Conservation (phyloP, 2,329 filamentous ascomycete species). For the Diaporthe vexans region DNA sequence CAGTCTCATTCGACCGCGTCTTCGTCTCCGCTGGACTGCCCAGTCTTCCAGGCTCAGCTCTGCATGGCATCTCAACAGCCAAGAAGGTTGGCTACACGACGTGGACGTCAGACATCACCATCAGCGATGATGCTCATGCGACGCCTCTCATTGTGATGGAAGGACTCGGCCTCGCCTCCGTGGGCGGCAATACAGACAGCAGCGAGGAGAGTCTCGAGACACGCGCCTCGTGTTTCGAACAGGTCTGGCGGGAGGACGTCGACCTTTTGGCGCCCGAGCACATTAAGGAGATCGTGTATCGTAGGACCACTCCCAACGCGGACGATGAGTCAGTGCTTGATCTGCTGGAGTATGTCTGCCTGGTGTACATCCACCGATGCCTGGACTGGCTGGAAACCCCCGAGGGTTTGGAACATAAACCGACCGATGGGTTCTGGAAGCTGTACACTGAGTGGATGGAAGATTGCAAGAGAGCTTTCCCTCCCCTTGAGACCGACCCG, state of each 20-base stretch:
- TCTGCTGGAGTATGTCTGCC: constrained; percentile 32
- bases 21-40: constrained; percentile 29
- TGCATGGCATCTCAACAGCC: constrained; percentile 15
- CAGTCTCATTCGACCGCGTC: constrained; percentile 29
- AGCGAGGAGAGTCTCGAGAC: not conserved
- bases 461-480: no score
- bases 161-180: constrained; percentile 10
- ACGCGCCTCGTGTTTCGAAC: constrained; percentile 20
- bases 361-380: constrained; percentile 23
- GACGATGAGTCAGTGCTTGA: constrained; percentile 27
- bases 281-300: constrained; percentile 28
- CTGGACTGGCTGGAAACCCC: constrained; percentile 14
- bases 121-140: not conserved
- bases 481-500: no score
- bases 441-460: no score
- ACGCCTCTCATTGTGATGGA: constrained; percentile 26
- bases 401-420: not conserved
- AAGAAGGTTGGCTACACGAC: constrained; percentile 33
- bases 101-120: constrained; percentile 2
- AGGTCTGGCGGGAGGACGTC: constrained; percentile 31
- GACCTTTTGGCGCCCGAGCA: constrained; percentile 4
- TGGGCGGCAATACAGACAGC: constrained; percentile 13
- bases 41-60: not conserved
- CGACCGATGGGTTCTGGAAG: constrained; percentile 30
- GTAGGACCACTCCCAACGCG: constrained; percentile 25